Percentiles rank a stretch among this genome's conserved stretches.
Evolutionary conservation across 1,284 basidiomycete species (phyloP).

Genomic region (Ceratobasidium sp.): DNA sequence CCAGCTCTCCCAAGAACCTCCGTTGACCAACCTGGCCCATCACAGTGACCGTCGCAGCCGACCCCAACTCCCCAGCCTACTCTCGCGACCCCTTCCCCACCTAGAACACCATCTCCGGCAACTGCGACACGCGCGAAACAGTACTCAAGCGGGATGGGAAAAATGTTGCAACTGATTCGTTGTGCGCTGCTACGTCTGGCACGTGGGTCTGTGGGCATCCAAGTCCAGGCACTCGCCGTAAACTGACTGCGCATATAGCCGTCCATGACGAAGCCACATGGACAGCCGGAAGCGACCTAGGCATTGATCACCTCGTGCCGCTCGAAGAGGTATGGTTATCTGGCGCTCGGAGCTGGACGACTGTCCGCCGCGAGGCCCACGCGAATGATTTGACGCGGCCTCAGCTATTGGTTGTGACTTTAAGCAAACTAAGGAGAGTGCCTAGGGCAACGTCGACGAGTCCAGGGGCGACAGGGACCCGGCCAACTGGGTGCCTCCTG

Average conservation of each 20-base stretch:
- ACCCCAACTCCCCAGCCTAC: constrained; percentile 60
- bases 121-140: constrained; percentile 68
- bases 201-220: constrained; percentile 12
- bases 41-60: constrained; percentile 60
- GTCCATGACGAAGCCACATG: constrained; percentile 61
- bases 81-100: constrained; percentile 61
- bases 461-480: constrained; percentile 62
- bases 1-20: too few relatives aligned
- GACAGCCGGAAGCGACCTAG: constrained; percentile 68
- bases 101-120: constrained; percentile 66
- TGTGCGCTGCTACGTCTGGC: constrained; percentile 19
- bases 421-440: constrained; percentile 42
- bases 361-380: constrained; percentile 63
- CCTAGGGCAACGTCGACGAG: constrained; percentile 56
- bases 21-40: neutral
- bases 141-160: constrained; percentile 69
- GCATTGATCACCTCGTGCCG: constrained; percentile 56
- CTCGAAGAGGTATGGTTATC: constrained; percentile 64
- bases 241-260: neutral
- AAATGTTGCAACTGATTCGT: constrained; percentile 27
- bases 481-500: constrained; percentile 64
- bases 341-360: constrained; percentile 66
- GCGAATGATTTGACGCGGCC: constrained; percentile 68
- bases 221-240: neutral
- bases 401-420: constrained; percentile 66